These are phyloP conservation scores for Rosa hybrid DNA, from an alignment of 331 rosid genomes.

Conservation along the genomic window DNA sequence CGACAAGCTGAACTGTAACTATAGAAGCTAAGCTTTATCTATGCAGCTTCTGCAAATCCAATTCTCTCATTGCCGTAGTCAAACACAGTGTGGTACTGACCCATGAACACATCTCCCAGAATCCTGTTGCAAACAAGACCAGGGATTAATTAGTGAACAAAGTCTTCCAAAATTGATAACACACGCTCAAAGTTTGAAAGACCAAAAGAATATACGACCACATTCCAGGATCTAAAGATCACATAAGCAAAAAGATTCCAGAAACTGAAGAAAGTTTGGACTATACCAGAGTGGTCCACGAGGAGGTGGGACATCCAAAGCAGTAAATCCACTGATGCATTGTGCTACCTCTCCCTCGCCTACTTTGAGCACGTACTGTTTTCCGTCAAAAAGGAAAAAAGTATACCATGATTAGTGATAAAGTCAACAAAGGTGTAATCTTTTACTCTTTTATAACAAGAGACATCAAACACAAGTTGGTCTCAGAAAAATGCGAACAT, in stretches of 20 bases:
- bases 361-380: slow-evolving; percentile 61
- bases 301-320: slow-evolving; percentile 62
- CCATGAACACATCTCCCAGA: slow-evolving; percentile 77
- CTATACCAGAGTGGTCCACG: slow-evolving; percentile 65
- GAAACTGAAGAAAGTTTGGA: neutral
- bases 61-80: slow-evolving; percentile 62
- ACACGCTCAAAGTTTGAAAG: neutral
- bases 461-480: neutral
- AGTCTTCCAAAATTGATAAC: neutral
- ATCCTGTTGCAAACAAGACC: slow-evolving; percentile 43
- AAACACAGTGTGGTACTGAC: slow-evolving; percentile 62
- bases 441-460: neutral
- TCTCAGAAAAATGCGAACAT: neutral
- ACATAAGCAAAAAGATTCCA: neutral
- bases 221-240: neutral
- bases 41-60: slow-evolving; percentile 78
- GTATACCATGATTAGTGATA: neutral
- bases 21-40: slow-evolving; percentile 8
- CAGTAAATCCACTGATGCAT: slow-evolving; percentile 60
- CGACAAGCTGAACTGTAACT: neutral
- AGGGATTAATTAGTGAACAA: neutral
- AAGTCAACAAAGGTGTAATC: neutral
- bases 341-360: slow-evolving; percentile 61
- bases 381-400: neutral
- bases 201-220: neutral